Base-by-base conservation (phyloP, 768 basidiomycete species). In the Pisolithus albus region DNA sequence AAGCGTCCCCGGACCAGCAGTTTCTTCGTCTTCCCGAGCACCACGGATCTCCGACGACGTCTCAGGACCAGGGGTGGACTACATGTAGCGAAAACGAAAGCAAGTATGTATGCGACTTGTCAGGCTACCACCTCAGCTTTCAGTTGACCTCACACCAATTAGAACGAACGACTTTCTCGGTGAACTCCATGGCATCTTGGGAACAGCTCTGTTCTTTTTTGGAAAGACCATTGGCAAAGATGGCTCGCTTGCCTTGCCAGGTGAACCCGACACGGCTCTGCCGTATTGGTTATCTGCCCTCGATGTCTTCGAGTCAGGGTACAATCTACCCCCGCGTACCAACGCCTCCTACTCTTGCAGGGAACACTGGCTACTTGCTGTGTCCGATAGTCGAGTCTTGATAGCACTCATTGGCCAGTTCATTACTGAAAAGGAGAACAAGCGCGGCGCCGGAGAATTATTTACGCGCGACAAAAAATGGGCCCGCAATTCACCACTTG, bases 201-300 rank as follows among this genome's bases (percentile, higher is more conserved):
- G 84, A 48, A 79, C 80, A 21, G 70, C 81, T 4, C 72, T 88
- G 36, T 83, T 82, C 62, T 70, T 81, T 52, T 79, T 84, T 53
- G 85, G 83, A 44, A 82, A 76, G 56, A 65, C 82, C 50, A 74
- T 87, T 49, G 75, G 75, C 5, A 75, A 76, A 52, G 72, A 80
- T 42, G 66, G 79, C 2, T 62, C 73, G 1, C 67, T 81, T 13
- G 78, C 76, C 1, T 65, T 80, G 10, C 64, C 72, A 3, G 83
- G 78, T 37, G 84, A 87, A 56, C 83, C 82, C 8, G 59, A 60
- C 13, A 66, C 60, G 2, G 71, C 80, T 11, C 69, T 72, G 4
- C 72, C 77, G 0, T 86, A 84, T 62, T 86, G 81, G 79, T 73
- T 83, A 36, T 75, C 79, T n/a, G 82, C 84, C 1, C 71, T 88